These are phyloP conservation scores for Penicillium rolfsii DNA, from an alignment of 2,329 filamentous ascomycete genomes.

Conservation along the genomic window DNA sequence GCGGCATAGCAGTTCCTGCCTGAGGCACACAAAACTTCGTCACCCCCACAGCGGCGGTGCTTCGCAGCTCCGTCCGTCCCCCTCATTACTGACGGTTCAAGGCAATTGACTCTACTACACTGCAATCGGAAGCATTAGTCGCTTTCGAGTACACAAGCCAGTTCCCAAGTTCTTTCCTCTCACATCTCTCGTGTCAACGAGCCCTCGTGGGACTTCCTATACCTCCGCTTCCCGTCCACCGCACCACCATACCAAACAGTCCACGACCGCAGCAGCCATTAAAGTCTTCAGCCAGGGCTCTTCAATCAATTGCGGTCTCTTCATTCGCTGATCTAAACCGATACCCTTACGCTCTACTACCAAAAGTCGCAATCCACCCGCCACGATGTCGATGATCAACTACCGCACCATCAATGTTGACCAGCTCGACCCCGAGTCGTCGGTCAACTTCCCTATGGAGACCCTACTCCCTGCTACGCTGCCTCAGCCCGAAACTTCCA, in stretches of 20 bases:
- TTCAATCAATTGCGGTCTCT: not conserved
- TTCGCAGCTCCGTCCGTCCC: conserved; percentile 11
- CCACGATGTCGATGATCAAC: conserved; percentile 56
- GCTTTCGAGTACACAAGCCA: not conserved
- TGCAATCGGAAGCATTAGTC: not conserved
- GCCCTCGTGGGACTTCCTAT: conserved; percentile 7
- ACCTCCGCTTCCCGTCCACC: conserved; percentile 22
- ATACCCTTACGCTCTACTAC: not conserved
- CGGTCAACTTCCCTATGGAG: conserved; percentile 85
- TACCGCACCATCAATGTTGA: conserved; percentile 94
- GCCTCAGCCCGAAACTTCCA: conserved; percentile 70
- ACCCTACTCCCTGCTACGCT: conserved; percentile 76
- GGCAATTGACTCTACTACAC: not conserved
- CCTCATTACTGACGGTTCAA: conserved; percentile 1
- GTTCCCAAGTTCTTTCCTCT: not conserved
- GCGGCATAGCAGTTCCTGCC: conserved; percentile 4
- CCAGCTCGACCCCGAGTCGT: conserved; percentile 84
- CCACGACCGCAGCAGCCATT: conserved; percentile 9
- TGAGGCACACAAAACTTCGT: conserved; percentile 7
- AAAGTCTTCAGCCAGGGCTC: not conserved
- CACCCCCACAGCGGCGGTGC: conserved; percentile 10
- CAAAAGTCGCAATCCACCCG: conserved; percentile 10
- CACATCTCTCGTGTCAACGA: not conserved
- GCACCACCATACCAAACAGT: conserved; percentile 17
- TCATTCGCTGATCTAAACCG: not conserved